Conservation (phyloP, 306 rosid species). For the Quercus mongolica region DNA sequence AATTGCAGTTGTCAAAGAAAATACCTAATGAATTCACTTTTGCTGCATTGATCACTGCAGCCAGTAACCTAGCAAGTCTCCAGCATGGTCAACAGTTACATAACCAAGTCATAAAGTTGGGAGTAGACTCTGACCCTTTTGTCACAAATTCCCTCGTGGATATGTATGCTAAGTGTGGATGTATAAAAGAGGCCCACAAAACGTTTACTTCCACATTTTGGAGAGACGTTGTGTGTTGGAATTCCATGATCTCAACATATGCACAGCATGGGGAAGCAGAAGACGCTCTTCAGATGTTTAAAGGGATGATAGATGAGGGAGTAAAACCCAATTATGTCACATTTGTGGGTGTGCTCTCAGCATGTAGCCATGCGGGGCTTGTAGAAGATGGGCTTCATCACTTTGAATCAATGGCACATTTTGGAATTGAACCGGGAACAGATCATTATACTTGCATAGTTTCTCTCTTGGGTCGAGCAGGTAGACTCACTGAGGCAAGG, state of each 20-base stretch:
- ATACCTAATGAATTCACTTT: slow-evolving; percentile 80
- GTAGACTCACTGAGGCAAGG: slow-evolving; percentile 61
- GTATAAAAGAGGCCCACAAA: slow-evolving; percentile 59
- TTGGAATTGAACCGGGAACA: slow-evolving; percentile 62
- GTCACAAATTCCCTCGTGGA: slow-evolving; percentile 73
- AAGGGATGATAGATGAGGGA: slow-evolving; percentile 49
- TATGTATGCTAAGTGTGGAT: slow-evolving; percentile 90
- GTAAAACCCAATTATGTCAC: slow-evolving; percentile 67
- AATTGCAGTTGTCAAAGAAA: slow-evolving; percentile 49
- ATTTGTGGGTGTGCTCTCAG: slow-evolving; percentile 74
- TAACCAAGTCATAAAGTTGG: slow-evolving; percentile 70
- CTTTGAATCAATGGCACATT: slow-evolving; percentile 59
- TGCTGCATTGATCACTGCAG: slow-evolving; percentile 63
- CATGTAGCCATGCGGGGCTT: slow-evolving; percentile 86
- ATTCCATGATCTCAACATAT: slow-evolving; percentile 78
- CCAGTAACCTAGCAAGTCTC: slow-evolving; percentile 72
- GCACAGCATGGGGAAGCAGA: slow-evolving; percentile 86
- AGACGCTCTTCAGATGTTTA: slow-evolving; percentile 58
- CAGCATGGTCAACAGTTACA: slow-evolving; percentile 78
- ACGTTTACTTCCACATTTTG: slow-evolving; percentile 38
- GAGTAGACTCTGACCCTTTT: slow-evolving; percentile 66
- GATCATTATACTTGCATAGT: slow-evolving; percentile 90
- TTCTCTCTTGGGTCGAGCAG: slow-evolving; percentile 76
- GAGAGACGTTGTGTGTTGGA: slow-evolving; percentile 84
- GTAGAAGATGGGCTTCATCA: slow-evolving; percentile 61